Percentiles rank a stretch among this genome's conserved stretches.
Evolutionary conservation across 164 flowering plant genomes (phyloP).

Genomic region (Magnolia kwangsiensis): DNA sequence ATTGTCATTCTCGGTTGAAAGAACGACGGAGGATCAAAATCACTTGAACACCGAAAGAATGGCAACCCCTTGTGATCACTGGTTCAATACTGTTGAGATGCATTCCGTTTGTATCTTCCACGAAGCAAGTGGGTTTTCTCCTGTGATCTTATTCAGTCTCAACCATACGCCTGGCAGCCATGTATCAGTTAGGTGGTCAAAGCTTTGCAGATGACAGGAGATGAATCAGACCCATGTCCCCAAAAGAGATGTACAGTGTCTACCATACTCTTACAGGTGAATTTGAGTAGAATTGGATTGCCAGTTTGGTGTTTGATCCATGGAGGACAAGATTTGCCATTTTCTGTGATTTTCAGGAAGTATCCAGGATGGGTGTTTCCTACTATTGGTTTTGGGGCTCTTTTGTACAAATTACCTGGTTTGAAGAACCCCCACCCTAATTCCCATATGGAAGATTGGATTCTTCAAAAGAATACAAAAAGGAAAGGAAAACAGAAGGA

Average conservation of each 20-base stretch:
- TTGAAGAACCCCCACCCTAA: constrained; percentile 16
- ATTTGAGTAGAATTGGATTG: constrained; percentile 11
- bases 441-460: not conserved
- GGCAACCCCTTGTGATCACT: not conserved
- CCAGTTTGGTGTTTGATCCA: constrained; percentile 11
- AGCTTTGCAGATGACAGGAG: constrained; percentile 13
- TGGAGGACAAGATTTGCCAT: constrained; percentile 21
- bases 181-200: constrained; percentile 16
- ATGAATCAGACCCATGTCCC: constrained; percentile 9
- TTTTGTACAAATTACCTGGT: constrained; percentile 15
- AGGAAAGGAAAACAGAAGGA: not conserved
- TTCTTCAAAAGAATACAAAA: not conserved
- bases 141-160: constrained; percentile 12
- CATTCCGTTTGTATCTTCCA: constrained; percentile 15
- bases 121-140: constrained; percentile 3
- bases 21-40: constrained; percentile 1
- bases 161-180: constrained; percentile 16
- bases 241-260: constrained; percentile 30
- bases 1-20: constrained; percentile 7
- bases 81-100: not conserved
- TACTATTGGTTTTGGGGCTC: constrained; percentile 11
- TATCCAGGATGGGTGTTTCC: constrained; percentile 11
- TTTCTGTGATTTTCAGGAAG: constrained; percentile 8
- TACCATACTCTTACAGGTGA: constrained; percentile 5
- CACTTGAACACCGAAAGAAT: constrained; percentile 3